Evolutionary conservation across 1,284 basidiomycete species (phyloP), one percentile per base, ranked within the genome.

Genomic region (Apiotrichum veenhuisii): DNA sequence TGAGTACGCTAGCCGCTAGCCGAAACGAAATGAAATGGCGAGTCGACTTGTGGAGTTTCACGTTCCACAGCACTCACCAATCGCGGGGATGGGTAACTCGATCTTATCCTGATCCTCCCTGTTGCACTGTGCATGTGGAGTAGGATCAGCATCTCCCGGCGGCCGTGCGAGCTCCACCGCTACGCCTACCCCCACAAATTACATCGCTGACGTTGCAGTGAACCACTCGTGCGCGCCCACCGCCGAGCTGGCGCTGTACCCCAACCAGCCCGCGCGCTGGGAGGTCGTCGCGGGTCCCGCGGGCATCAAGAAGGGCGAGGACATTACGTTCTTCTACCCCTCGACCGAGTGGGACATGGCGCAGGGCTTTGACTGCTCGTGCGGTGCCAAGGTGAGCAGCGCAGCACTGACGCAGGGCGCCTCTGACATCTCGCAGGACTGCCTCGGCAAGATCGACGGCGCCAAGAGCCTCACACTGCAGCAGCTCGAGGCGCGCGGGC

Each of bases 321-420:
- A 69, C 33, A 58, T 81, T 40, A 79, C 78, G 0, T 86, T 83
- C 70, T 86, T 86, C 69, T 87, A 87, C 70, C 85, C 85, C 17
- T 82, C 81, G 62, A 87, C 84, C 9, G 85, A 87, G 69, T 87
- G 85, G 85, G 80, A 84, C 52, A 86, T 87, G 85, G 83, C 80
- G 15, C 83, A 84, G 65, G 80, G 82, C 1, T 87, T 87, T 66
- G 72, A 79, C 30, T 87, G 85, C 71, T 64, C 71, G 36, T 86
- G 85, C 67, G 78, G 78, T 12, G 69, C 80, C 1, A 58, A 68
- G 52, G 77, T 77, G 60, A 52, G 75, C 67, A 27, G 17, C 33
- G 5, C 15, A 17, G 22, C 37, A n/a, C 18, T 50, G 23, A 11
- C 27, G n/a, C 3, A 10, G 12, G 17, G 2, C 5, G 17, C 5